phyloP scores from a whole-genome alignment of 2,329 filamentous ascomycete species.

The Xylariaceae sp. region DNA sequence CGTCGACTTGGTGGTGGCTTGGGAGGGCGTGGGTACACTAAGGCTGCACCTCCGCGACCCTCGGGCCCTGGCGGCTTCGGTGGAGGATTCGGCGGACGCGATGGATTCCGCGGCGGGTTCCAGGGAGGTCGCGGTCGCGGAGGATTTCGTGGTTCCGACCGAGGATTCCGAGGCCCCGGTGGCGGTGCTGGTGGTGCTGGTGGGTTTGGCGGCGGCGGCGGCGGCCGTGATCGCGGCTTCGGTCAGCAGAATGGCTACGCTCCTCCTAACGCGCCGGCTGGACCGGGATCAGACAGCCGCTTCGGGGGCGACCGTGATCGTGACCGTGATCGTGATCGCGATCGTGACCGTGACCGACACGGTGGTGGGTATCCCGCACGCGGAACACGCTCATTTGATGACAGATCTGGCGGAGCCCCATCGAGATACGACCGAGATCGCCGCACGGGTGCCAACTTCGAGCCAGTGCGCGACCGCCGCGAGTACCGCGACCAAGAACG shows the following conservation, averaged over 20 bases:
- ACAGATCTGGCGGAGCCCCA: conserved; percentile 46
- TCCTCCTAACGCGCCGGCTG: conserved; percentile 58
- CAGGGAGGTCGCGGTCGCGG: conserved; percentile 43
- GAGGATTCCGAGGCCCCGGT: conserved; percentile 37
- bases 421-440: conserved; percentile 39
- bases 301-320: conserved; percentile 40
- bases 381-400: conserved; percentile 54
- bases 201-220: conserved; percentile 48
- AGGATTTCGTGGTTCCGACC: conserved; percentile 32
- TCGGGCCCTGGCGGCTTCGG: conserved; percentile 57
- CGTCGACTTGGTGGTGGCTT: conserved; percentile 86
- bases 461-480: conserved; percentile 65
- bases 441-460: conserved; percentile 62
- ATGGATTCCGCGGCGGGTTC: conserved; percentile 52
- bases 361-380: conserved; percentile 54
- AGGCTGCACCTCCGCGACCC: conserved; percentile 67
- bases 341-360: conserved; percentile 36
- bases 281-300: conserved; percentile 44
- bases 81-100: conserved; percentile 51
- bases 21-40: conserved; percentile 89
- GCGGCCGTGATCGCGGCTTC: conserved; percentile 43
- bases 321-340: conserved; percentile 34
- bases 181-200: conserved; percentile 21
- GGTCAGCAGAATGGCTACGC: conserved; percentile 44
- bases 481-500: conserved; percentile 52